A percentile compares a stretch with the other conserved stretches of the same genome.
Evolutionary conservation across 306 rosid genomes (phyloP).

Genomic region (Cicer chorassanicum): DNA sequence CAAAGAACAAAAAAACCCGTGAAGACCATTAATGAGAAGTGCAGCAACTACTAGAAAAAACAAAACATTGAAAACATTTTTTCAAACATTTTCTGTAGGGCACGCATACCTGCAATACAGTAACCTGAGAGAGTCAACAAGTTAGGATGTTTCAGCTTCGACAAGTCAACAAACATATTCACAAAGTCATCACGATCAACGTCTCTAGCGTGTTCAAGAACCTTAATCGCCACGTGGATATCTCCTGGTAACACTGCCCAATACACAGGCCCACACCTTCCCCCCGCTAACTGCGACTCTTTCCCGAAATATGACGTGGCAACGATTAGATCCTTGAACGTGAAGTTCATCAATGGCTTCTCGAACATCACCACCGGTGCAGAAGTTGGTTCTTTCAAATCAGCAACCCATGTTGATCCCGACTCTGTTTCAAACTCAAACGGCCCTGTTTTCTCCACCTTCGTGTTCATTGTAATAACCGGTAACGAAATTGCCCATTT

Average conservation of each 20-base stretch:
- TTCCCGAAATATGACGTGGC: conserved; percentile 94
- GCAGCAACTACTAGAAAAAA: not conserved
- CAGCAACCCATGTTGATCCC: conserved; percentile 84
- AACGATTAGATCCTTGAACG: conserved; percentile 80
- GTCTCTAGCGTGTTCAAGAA: conserved; percentile 70
- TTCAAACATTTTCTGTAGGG: conserved; percentile 1
- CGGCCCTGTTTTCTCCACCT: conserved; percentile 83
- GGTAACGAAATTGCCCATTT: conserved; percentile 88
- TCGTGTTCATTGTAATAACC: conserved; percentile 41
- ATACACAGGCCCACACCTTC: conserved; percentile 88
- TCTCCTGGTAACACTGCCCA: conserved; percentile 83
- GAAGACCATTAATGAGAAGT: conserved; percentile 45
- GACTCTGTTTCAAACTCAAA: conserved; percentile 85
- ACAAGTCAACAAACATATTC: conserved; percentile 58
- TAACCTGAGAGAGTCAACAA: conserved; percentile 85
- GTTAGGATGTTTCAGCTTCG: conserved; percentile 80
- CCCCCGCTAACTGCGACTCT: conserved; percentile 81
- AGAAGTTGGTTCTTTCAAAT: conserved; percentile 77
- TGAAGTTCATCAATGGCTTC: conserved; percentile 85
- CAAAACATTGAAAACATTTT: not conserved
- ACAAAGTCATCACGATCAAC: conserved; percentile 64
- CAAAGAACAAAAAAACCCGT: conserved; percentile 52
- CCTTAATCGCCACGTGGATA: conserved; percentile 90
- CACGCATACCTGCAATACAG: conserved; percentile 88
- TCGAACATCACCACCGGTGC: conserved; percentile 90